These are phyloP conservation scores for Fusarium robinianum DNA, from an alignment of 2,329 filamentous ascomycete species.

Conservation along the genomic window DNA sequence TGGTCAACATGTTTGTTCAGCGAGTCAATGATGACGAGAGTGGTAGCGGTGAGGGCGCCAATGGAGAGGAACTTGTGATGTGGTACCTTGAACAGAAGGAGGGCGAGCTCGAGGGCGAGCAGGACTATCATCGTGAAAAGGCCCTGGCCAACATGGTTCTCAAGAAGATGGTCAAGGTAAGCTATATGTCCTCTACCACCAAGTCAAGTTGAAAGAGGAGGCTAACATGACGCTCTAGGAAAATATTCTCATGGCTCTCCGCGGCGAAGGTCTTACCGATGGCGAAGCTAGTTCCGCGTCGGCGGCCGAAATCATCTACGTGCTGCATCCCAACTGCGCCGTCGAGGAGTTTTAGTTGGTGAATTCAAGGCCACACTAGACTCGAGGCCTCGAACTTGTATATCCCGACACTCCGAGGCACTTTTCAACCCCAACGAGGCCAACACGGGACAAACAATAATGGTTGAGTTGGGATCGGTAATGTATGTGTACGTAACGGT, in stretches of 20 bases:
- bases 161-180: slow-evolving; percentile 93
- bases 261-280: slow-evolving; percentile 61
- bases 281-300: slow-evolving; percentile 51
- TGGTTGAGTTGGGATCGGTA: too few species aligned
- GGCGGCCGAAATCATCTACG: slow-evolving; percentile 66
- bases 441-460: too few species aligned
- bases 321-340: slow-evolving; percentile 92
- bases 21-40: slow-evolving; percentile 83
- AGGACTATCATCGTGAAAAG: slow-evolving; percentile 78
- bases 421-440: too few species aligned
- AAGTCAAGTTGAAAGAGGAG: slow-evolving; percentile 30
- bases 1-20: slow-evolving; percentile 83
- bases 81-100: slow-evolving; percentile 96
- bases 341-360: slow-evolving; percentile 64
- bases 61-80: slow-evolving; percentile 76
- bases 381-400: too few species aligned
- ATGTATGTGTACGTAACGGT: too few species aligned
- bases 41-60: slow-evolving; percentile 77
- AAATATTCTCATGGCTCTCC: slow-evolving; percentile 83
- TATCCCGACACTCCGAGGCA: too few species aligned
- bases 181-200: slow-evolving; percentile 35
- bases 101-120: slow-evolving; percentile 76
- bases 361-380: too few species aligned
- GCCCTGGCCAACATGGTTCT: slow-evolving; percentile 80
- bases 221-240: slow-evolving; percentile 61